phyloP scores from a whole-genome alignment of 257 asterid species.

The Nicotiana knightiana region DNA sequence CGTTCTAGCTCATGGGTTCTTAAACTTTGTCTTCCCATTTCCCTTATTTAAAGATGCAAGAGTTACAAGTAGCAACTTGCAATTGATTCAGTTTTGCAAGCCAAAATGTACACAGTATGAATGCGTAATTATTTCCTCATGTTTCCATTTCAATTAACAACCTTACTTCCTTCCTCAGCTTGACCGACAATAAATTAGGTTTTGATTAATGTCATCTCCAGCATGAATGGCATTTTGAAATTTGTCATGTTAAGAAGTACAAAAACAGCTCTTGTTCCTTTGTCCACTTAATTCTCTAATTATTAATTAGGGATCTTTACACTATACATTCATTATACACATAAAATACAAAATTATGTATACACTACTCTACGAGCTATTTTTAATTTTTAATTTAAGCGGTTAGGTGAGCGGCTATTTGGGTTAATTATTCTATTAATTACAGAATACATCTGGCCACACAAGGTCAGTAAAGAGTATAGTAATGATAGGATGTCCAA shows the following conservation, averaged over 20 bases:
- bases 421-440: background rate
- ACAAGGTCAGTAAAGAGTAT: background rate
- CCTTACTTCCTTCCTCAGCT: background rate
- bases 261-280: background rate
- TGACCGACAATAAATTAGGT: background rate
- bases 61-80: background rate
- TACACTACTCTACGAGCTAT: too few relatives aligned
- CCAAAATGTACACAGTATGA: background rate
- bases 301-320: too few relatives aligned
- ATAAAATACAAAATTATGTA: too few relatives aligned
- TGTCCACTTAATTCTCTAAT: background rate
- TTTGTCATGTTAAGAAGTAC: background rate
- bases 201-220: background rate
- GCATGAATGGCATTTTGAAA: background rate
- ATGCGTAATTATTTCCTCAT: background rate
- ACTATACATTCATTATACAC: too few relatives aligned
- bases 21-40: background rate
- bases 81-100: background rate
- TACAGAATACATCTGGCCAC: background rate
- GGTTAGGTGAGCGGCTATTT: too few relatives aligned
- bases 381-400: too few relatives aligned
- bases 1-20: background rate
- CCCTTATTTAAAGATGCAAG: constrained; percentile 4
- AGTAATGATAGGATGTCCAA: too few relatives aligned
- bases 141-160: background rate